A percentile compares a stretch with the other conserved stretches of the same genome.
Conservation (phyloP, 176 grass and related monocot genomes). For the Cenchrus purpureus region DNA sequence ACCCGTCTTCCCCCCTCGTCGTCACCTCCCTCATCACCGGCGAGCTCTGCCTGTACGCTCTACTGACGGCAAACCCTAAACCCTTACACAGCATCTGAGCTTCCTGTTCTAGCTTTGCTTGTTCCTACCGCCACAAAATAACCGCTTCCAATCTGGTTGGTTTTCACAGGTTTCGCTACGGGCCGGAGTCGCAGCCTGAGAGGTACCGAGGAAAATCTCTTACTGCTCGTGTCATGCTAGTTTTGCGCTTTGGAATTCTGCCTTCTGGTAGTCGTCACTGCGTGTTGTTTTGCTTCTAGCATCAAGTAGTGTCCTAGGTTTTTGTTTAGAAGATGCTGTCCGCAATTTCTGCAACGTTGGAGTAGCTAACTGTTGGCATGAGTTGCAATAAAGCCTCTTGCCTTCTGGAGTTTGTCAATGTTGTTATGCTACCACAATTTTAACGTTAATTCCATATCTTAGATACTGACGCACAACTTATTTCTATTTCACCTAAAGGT, state of each 20-base stretch:
- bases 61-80: background rate
- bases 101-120: background rate
- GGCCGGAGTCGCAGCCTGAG: slow-evolving; percentile 57
- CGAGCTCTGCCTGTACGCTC: slow-evolving; percentile 69
- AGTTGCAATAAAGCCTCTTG: background rate
- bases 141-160: slow-evolving; percentile 7
- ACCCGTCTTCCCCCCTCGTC: slow-evolving; percentile 74
- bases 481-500: slow-evolving; percentile 36
- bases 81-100: background rate
- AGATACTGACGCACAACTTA: background rate
- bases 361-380: background rate
- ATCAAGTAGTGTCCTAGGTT: background rate
- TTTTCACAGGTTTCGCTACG: slow-evolving; percentile 52
- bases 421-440: background rate
- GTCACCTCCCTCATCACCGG: slow-evolving; percentile 80
- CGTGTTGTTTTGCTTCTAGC: background rate
- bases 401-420: background rate
- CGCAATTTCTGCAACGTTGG: background rate
- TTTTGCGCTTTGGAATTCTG: background rate
- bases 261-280: background rate
- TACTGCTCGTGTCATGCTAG: background rate
- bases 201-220: slow-evolving; percentile 42
- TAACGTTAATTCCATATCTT: background rate
- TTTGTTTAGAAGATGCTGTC: background rate
- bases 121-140: background rate